Evolutionary conservation across 2,329 filamentous ascomycete genomes (phyloP).

Genomic region (Aquanectria penicillioides): DNA sequence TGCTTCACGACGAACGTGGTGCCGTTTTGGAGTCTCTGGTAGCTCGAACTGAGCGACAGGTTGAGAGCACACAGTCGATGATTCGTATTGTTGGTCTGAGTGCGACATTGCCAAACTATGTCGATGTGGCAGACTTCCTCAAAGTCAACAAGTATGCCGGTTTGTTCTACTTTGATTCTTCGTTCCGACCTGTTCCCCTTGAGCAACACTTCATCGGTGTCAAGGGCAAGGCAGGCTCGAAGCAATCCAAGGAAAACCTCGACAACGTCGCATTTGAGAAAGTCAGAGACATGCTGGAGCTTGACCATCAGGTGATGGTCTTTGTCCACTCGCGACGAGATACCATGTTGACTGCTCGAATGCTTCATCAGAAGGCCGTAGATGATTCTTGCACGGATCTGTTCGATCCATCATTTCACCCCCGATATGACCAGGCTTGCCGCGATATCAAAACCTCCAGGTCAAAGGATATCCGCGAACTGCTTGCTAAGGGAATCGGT

Average conservation of each 20-base stretch:
- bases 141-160: conserved; percentile 94
- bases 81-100: conserved; percentile 97
- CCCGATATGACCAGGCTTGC: conserved; percentile 81
- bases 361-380: conserved; percentile 84
- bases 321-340: conserved; percentile 98
- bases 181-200: conserved; percentile 93
- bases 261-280: conserved; percentile 93
- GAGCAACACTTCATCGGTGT: conserved; percentile 98
- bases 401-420: conserved; percentile 83
- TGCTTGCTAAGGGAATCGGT: conserved; percentile 90
- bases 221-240: conserved; percentile 87
- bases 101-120: conserved; percentile 94
- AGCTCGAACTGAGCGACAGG: conserved; percentile 92
- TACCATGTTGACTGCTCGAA: conserved; percentile 87
- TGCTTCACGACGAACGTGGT: conserved; percentile 97
- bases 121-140: conserved; percentile 96
- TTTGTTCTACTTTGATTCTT: conserved; percentile 95
- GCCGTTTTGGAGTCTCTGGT: conserved; percentile 96
- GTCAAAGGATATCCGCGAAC: conserved; percentile 86
- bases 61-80: conserved; percentile 96
- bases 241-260: conserved; percentile 86
- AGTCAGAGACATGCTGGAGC: conserved; percentile 89
- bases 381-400: conserved; percentile 83
- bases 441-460: conserved; percentile 87
- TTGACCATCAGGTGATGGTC: conserved; percentile 98